These are phyloP conservation scores for Penicillium arizonense DNA, from an alignment of 495 filamentous ascomycete species.

Conservation along the genomic window DNA sequence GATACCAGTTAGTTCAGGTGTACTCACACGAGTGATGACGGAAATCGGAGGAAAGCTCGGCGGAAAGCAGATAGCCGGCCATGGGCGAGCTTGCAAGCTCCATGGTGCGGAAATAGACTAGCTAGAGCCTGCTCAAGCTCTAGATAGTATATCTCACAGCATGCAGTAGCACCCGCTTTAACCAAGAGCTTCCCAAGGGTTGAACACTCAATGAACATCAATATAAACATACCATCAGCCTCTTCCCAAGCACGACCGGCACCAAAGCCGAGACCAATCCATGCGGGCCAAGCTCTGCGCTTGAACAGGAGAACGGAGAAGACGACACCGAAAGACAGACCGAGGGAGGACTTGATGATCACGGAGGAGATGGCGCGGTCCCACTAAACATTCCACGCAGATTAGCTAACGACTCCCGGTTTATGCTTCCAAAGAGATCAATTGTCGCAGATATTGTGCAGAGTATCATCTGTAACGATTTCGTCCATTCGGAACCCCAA, in stretches of 20 bases:
- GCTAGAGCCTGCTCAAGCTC: background rate
- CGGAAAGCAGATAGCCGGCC: constrained; percentile 5
- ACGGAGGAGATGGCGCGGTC: constrained; percentile 95
- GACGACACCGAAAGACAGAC: constrained; percentile 92
- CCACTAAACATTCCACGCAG: constrained; percentile 63
- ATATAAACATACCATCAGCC: constrained; percentile 49
- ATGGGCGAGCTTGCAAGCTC: background rate
- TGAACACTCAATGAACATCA: background rate
- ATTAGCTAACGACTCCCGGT: constrained; percentile 19
- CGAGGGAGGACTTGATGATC: constrained; percentile 90
- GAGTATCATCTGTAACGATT: background rate
- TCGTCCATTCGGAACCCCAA: background rate
- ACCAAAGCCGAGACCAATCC: constrained; percentile 89
- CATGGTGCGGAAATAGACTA: background rate
- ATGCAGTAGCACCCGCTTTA: background rate
- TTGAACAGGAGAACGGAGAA: constrained; percentile 98
- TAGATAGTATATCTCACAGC: background rate
- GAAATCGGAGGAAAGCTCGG: background rate
- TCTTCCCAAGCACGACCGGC: constrained; percentile 96
- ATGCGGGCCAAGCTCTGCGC: constrained; percentile 93
- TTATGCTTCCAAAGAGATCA: background rate
- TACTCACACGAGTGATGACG: too few relatives aligned
- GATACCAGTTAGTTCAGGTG: constrained; percentile 13
- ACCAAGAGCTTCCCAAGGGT: background rate
- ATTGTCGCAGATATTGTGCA: background rate